Percentiles rank a stretch among this genome's conserved stretches.
Conservation (phyloP, 2,329 filamentous ascomycete genomes). For the Tolypocladium pustulatum region DNA sequence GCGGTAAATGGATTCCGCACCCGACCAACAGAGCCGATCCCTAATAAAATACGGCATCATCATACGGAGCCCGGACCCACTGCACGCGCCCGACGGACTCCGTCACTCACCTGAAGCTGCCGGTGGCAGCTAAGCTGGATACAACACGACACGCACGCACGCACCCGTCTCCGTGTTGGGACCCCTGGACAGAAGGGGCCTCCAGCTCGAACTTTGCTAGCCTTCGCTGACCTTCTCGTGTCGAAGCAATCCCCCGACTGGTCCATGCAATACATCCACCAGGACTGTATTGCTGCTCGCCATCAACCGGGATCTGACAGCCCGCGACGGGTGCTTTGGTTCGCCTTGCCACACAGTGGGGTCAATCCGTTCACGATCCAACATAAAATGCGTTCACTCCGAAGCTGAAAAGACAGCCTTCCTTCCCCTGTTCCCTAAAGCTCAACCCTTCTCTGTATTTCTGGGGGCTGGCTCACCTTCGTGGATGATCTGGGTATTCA, state of each 20-base stretch:
- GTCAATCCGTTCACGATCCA: background rate
- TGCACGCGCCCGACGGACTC: background rate
- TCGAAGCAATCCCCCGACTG: background rate
- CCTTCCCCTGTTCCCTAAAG: background rate
- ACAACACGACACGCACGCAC: background rate
- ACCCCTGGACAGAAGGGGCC: background rate
- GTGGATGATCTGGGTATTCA: background rate
- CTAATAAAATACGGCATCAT: background rate
- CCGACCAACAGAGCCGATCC: background rate
- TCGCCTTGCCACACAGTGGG: background rate
- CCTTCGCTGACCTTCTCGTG: background rate
- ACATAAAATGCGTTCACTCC: slow-evolving; percentile 3
- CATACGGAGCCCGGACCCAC: background rate
- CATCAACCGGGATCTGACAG: slow-evolving; percentile 1
- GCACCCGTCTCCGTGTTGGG: background rate
- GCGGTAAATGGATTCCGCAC: background rate
- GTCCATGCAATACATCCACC: slow-evolving; percentile 3
- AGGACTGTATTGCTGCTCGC: background rate
- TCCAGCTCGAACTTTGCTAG: background rate
- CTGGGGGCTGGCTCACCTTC: background rate
- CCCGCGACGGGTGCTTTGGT: background rate
- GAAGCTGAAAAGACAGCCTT: background rate
- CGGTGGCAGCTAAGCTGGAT: background rate
- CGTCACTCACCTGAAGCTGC: background rate
- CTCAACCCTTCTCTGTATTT: background rate